Percentiles rank a stretch among this genome's conserved stretches.
These are phyloP conservation scores for Bolboschoenus planiculmis DNA, from an alignment of 176 grass and related monocot genomes.

Conservation along the genomic window DNA sequence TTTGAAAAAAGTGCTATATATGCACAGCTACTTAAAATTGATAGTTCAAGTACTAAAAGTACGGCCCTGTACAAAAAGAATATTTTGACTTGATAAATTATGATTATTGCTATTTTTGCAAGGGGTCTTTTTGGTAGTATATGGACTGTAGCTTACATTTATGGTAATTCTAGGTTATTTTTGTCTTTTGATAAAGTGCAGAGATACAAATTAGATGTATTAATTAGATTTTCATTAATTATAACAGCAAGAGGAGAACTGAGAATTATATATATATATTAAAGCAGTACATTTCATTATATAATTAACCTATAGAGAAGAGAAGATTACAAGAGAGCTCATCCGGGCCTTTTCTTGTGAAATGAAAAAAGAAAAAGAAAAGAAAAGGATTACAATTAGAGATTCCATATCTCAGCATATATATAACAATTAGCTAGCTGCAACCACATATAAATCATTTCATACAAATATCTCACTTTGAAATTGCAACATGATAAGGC, in stretches of 20 bases:
- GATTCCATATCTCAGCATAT: neutral
- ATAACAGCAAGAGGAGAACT: neutral
- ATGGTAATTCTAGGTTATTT: neutral
- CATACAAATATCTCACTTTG: neutral
- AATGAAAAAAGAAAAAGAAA: neutral
- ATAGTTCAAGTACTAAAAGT: neutral
- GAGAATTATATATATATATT: neutral
- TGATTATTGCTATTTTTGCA: neutral
- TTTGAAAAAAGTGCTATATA: neutral
- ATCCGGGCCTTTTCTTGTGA: neutral
- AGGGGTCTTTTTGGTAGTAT: neutral
- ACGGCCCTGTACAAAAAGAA: constrained; percentile 1
- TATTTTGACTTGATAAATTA: constrained; percentile 1
- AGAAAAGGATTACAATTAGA: neutral
- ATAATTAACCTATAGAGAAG: neutral
- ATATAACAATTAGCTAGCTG: neutral
- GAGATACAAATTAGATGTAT: neutral
- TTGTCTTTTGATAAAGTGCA: neutral
- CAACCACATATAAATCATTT: constrained; percentile 1
- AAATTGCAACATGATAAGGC: neutral
- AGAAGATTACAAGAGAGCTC: neutral
- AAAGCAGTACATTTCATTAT: neutral
- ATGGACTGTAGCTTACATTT: neutral
- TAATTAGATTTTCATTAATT: neutral
- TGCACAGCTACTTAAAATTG: neutral